Evolutionary conservation across 2,329 filamentous ascomycete species (phyloP), one percentile per base, ranked within the genome.

Genomic region (Plenodomus biglobosus): DNA sequence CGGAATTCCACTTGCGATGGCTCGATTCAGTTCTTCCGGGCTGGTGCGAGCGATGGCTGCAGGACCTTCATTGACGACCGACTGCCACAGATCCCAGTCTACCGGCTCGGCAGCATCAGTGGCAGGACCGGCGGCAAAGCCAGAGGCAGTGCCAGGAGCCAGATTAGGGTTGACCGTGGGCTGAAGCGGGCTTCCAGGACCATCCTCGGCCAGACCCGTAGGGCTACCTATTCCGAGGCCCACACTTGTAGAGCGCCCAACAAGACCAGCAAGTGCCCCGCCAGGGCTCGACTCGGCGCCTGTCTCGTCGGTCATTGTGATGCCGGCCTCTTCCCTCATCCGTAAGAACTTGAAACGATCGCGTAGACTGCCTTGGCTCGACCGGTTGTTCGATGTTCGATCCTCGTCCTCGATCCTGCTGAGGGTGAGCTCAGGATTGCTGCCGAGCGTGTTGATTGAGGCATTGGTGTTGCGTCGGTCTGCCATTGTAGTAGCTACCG

Each of bases 81-180:
- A 85, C 69, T 99, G 92, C 94, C 94, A 99, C 34, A 99, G 76
- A 71, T 99, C 94, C 94, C 94, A 99, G 68, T 99, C 91, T n/a
- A 99, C 94, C 19, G 89, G 86, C 15, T 79, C 78, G 20, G 76
- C 74, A 24, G 78, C 75, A 63, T 92, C 88, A 13, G 85, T 84
- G 2, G 89, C 86, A 8, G 87, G 88, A 1, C 88, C 88, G 18
- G 86, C 85, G 19, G 86, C 86, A 36, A 92, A 84, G 5, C 92
- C 92, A 10, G 90, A 86, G 7, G 87, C 90, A 1, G 92, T 96
- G 1, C 92, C 92, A 0, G 92, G 92, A 1, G 90, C 85, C 38
- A 96, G 76, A 47, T 80, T 84, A 3, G 81, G 79, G 59, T 90
- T 89, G 15, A 90, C 80, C 2, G 79, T 83, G 0, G 82, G 75